These are phyloP conservation scores for Viridothelium virens DNA, from an alignment of 495 filamentous ascomycete species.

Conservation along the genomic window DNA sequence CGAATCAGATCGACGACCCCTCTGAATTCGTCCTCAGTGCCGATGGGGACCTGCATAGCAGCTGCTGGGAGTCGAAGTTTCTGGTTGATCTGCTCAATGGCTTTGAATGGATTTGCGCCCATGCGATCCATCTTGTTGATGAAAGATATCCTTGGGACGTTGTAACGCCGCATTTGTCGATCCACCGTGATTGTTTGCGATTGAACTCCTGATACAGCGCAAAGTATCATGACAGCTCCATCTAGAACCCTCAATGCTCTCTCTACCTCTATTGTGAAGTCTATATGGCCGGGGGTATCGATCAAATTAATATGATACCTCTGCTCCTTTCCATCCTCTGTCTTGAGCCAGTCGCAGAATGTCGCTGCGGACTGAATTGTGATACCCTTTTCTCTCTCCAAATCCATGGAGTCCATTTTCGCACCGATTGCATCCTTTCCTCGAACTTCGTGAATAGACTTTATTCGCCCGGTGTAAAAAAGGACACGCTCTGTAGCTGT, in stretches of 20 bases:
- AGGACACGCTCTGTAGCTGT: conserved; percentile 95
- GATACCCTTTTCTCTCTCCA: conserved; percentile 97
- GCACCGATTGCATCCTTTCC: conserved; percentile 93
- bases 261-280: conserved; percentile 99
- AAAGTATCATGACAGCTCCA: conserved; percentile 97
- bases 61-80: conserved; percentile 90
- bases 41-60: conserved; percentile 92
- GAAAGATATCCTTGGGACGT: conserved; percentile 90
- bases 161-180: conserved; percentile 97
- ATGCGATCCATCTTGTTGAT: conserved; percentile 99
- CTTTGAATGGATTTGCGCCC: conserved; percentile 97
- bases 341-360: conserved; percentile 96
- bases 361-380: conserved; percentile 98
- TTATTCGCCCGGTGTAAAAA: conserved; percentile 96
- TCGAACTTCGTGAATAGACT: conserved; percentile 93
- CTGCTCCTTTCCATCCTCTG: conserved; percentile 58
- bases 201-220: conserved; percentile 95
- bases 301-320: conserved; percentile 98
- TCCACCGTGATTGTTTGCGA: conserved; percentile 98
- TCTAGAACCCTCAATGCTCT: conserved; percentile 91
- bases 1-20: conserved; percentile 89
- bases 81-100: conserved; percentile 90
- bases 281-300: conserved; percentile 97
- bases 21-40: conserved; percentile 81
- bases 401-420: conserved; percentile 99